Evolutionary conservation across 768 basidiomycete genomes (phyloP), one percentile per base, ranked within the genome.

Genomic region (Pleurotus salmoneostramineus): DNA sequence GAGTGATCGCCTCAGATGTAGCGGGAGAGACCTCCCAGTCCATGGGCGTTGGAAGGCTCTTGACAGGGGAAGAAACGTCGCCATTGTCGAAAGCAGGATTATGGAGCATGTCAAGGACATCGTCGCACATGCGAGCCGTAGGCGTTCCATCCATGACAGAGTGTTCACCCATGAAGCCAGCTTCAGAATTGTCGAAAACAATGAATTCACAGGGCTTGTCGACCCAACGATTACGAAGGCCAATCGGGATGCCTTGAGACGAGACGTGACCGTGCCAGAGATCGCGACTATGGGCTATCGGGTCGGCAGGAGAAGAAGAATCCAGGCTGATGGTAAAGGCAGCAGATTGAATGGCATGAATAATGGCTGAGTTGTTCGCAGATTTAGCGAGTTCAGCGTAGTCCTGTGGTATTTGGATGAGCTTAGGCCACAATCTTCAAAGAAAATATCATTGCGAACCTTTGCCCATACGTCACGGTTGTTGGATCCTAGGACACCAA

Each of bases 141-240:
- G 92, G 92, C 12, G 92, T 93, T 36, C 92, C 92, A 64, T 94
- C 92, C 92, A 94, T 94, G 58, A 91, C 77, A 14, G 89, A 91
- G 68, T 94, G 95, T 70, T 98, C 95, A 47, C 95, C 95, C 83
- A 96, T 89, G 64, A 97, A 72, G 4, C 94, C 95, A 1, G 92
- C 88, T 50, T 83, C 76, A 10, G 78, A 83, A 61, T 93, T 91
- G 69, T 92, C 91, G 65, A 85, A 93, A 4, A 98, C 83, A 58
- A 97, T 82, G 68, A 94, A 86, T 68, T 98, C 84, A 58, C 85
- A 69, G 6, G 95, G 95, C 72, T 97, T 98, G 73, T 98, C 95
- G 48, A 93, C 85, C 86, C 89, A 92, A 44, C 90, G 83, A 60
- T 88, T 89, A 37, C 81, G 80, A 15, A 92, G 77, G n/a, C 87